Evolutionary conservation across 257 asterid species (phyloP).

Genomic region (Scutellaria baicalensis): DNA sequence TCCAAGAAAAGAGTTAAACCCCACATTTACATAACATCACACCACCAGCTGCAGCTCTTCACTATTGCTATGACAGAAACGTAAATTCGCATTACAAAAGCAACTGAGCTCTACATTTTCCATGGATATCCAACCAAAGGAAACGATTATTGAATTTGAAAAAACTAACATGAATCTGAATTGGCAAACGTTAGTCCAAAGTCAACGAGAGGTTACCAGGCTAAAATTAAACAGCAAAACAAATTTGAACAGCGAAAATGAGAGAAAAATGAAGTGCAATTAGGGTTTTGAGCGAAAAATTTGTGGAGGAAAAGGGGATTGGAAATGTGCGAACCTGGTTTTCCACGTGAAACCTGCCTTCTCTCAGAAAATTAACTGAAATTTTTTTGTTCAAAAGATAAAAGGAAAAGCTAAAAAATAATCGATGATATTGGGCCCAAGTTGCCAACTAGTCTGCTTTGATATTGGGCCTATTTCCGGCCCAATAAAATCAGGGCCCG

Average conservation of each 20-base stretch:
- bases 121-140: background rate
- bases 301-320: constrained; percentile 25
- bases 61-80: background rate
- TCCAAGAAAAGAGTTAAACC: background rate
- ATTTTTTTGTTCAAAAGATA: background rate
- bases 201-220: constrained; percentile 6
- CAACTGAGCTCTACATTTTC: background rate
- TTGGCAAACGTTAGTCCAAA: background rate
- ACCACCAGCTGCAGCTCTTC: constrained; percentile 1
- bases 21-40: background rate
- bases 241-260: background rate
- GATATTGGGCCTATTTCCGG: no score
- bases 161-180: background rate
- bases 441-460: background rate
- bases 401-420: background rate
- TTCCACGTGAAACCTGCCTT: constrained; percentile 13
- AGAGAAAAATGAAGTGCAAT: background rate
- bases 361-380: background rate
- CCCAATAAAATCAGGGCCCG: no score
- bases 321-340: constrained; percentile 32
- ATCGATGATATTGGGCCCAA: background rate
- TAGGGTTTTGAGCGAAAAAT: background rate
- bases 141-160: background rate
- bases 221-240: background rate
- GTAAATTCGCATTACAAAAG: background rate